These are phyloP conservation scores for Staphylotrichum longicolle DNA, from an alignment of 495 filamentous ascomycete species.

Conservation along the genomic window DNA sequence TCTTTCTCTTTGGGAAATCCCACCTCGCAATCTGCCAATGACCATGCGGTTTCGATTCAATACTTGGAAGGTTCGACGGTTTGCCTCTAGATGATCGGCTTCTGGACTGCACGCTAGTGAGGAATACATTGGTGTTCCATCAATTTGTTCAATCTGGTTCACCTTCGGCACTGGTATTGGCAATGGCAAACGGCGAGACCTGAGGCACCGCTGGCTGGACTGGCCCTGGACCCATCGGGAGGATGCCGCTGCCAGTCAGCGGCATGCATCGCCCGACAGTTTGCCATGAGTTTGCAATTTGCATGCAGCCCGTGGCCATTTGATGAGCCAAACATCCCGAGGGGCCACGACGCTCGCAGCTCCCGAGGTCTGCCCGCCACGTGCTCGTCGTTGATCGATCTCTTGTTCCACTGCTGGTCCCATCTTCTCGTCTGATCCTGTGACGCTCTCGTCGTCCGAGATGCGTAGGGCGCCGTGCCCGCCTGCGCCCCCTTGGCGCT, in stretches of 20 bases:
- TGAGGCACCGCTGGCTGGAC: no score
- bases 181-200: no score
- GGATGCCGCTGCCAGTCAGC: neutral
- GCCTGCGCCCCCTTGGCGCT: conserved; percentile 16
- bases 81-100: neutral
- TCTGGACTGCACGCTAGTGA: neutral
- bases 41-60: conserved; percentile 4
- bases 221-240: neutral
- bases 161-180: neutral
- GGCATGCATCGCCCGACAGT: neutral
- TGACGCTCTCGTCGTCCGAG: neutral
- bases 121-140: neutral
- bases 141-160: neutral
- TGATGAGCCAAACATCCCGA: neutral
- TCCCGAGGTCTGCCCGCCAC: neutral
- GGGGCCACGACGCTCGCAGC: neutral
- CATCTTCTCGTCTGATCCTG: conserved; percentile 1
- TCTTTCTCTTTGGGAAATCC: conserved; percentile 14
- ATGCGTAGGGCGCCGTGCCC: neutral
- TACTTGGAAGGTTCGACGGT: no score
- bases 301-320: neutral
- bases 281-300: conserved; percentile 2
- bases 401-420: neutral
- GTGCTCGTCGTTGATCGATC: neutral
- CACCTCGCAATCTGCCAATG: conserved; percentile 24